Base-by-base conservation (phyloP, 2,329 filamentous ascomycete genomes). In the Chaetomiaceae sp. region DNA sequence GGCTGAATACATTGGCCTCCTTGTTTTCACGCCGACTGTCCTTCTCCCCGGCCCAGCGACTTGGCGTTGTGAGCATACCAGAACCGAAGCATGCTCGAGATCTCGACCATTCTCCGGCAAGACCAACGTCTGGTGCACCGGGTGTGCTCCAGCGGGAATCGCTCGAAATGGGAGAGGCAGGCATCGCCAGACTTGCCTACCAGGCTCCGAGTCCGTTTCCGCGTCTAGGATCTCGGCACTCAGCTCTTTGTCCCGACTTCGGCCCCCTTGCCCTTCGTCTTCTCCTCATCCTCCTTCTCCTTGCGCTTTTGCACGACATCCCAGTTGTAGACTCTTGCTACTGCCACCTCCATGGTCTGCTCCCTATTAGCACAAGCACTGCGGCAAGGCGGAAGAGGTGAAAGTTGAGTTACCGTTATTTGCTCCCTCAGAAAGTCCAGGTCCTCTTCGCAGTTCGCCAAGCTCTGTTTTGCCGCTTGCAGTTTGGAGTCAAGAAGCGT, bases 251-350 rank as follows among this genome's bases (percentile, higher is more conserved):
- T 38, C 10, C 43, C 14, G 7, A 38, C 46, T 26, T 53, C 49
- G 4, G 33, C 62, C 26, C 62, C 61, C 45, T 67, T 63, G 27
- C 66, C 68, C 51, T 70, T 69, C 36, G 60, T 61, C 38, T 67
- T 66, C 42, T 72, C 81, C 52, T 81, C 78, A 32, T 84, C 82
- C 3, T 69, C 74, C 66, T 89, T 93, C 51, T 95, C 89, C 73
- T 95, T 96, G 58, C 93, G 77, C 69, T 94, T 88, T 72, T 95
- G 87, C 35, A 91, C 88, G 4, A 98, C 89, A 61, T 98, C 93
- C 91, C 93, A 97, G 68, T 98, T 98, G 68, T 98, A 97, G n/a
- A 98, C 90, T 54, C 93, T 78, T 18, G 93, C 93, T 33, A 91
- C 89, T 4, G 93, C 93, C 27, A 98, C 93, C 68, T 98, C 93